phyloP scores from a whole-genome alignment of 2,329 filamentous ascomycete species.

The Drechmeria coniospora region DNA sequence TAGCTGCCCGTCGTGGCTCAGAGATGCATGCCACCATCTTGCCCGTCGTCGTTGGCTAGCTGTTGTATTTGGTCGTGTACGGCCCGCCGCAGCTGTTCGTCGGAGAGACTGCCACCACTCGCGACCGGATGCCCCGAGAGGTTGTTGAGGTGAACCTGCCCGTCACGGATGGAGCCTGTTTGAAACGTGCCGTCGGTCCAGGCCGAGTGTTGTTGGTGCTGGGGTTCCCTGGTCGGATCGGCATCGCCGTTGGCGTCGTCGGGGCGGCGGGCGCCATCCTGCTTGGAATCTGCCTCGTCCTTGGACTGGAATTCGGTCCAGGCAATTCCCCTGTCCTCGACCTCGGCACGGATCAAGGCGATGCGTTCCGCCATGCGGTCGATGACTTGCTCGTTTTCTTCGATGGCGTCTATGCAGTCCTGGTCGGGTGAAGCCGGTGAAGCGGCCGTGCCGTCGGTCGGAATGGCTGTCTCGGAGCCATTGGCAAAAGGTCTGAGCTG shows the following conservation, averaged over 20 bases:
- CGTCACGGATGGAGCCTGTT: constrained; percentile 38
- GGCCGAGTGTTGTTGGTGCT: constrained; percentile 20
- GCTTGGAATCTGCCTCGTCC: constrained; percentile 19
- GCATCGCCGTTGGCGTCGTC: constrained; percentile 1
- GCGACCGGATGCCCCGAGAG: constrained; percentile 7
- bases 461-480: constrained; percentile 20
- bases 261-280: constrained; percentile 1
- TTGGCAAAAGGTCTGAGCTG: constrained; percentile 56
- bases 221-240: background rate
- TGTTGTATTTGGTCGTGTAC: constrained; percentile 39
- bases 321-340: constrained; percentile 39
- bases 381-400: constrained; percentile 56
- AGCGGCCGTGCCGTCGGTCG: constrained; percentile 4
- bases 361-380: constrained; percentile 52
- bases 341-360: constrained; percentile 46
- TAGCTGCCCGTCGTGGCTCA: constrained; percentile 14
- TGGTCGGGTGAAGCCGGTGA: constrained; percentile 32
- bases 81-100: constrained; percentile 41
- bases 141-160: constrained; percentile 29
- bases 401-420: constrained; percentile 60
- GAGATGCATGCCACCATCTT: constrained; percentile 47
- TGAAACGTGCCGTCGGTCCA: constrained; percentile 52
- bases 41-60: constrained; percentile 22
- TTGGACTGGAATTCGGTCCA: constrained; percentile 41
- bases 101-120: constrained; percentile 34